These are phyloP conservation scores for Fraxinus sp. DNA, from an alignment of 305 asterid genomes.

Conservation along the genomic window DNA sequence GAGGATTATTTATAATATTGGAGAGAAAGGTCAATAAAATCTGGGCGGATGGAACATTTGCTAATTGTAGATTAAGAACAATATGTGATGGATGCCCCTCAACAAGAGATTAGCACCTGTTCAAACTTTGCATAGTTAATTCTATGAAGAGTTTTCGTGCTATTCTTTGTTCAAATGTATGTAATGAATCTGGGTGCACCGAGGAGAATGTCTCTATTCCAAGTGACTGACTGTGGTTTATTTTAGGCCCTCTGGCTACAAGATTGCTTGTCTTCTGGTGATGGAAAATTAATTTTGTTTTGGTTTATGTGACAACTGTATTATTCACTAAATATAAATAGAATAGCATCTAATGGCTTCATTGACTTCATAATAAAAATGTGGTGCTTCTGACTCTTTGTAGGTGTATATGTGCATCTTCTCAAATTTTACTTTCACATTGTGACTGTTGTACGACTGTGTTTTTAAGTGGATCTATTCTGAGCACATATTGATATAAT, in stretches of 20 bases:
- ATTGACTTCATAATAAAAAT: not conserved
- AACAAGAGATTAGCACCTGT: not conserved
- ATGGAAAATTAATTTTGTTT: not conserved
- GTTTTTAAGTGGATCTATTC: not conserved
- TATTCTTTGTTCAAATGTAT: constrained; percentile 3
- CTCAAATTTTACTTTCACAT: not conserved
- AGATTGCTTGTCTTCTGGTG: not conserved
- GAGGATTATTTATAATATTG: not conserved
- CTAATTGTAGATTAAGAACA: not conserved
- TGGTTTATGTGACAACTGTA: not conserved
- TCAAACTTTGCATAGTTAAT: not conserved
- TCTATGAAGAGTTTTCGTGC: not conserved
- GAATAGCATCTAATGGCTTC: not conserved
- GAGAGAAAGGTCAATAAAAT: not conserved
- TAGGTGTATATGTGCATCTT: not conserved
- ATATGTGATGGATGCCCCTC: not conserved
- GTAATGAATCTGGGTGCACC: not conserved
- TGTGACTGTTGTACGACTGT: not conserved
- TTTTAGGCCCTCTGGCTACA: not conserved
- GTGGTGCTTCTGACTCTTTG: constrained; percentile 3
- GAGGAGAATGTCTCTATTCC: not conserved
- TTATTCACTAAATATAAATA: not conserved
- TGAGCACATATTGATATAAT: not conserved
- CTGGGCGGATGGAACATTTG: not conserved
- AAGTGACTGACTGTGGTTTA: not conserved